These are phyloP conservation scores for Davidsoniella eucalypti DNA, from an alignment of 2,329 filamentous ascomycete genomes.

Conservation along the genomic window DNA sequence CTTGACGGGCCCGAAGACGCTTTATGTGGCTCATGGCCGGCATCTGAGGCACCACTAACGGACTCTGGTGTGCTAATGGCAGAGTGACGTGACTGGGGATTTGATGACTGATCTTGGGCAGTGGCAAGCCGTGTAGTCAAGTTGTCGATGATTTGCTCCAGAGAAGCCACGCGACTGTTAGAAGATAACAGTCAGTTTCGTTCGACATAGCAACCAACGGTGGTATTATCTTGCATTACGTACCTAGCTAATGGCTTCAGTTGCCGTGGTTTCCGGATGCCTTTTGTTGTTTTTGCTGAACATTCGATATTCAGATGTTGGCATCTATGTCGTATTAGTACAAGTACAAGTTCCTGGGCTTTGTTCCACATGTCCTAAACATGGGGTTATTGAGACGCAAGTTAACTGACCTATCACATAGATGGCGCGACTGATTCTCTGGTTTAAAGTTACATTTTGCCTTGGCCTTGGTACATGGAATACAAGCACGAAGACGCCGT, in stretches of 20 bases:
- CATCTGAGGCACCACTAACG: slow-evolving; percentile 7
- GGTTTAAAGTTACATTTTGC: slow-evolving; percentile 13
- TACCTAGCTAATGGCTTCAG: slow-evolving; percentile 18
- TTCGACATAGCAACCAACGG: neutral
- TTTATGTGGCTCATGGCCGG: slow-evolving; percentile 2
- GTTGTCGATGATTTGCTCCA: slow-evolving; percentile 17
- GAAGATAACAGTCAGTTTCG: neutral
- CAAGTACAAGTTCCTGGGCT: neutral
- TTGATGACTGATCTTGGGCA: slow-evolving; percentile 4
- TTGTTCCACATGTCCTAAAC: too few species aligned
- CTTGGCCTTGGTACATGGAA: slow-evolving; percentile 14
- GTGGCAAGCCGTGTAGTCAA: slow-evolving; percentile 12
- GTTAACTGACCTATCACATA: slow-evolving; percentile 12
- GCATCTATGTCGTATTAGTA: slow-evolving; percentile 14
- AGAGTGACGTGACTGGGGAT: neutral
- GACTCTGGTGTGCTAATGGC: slow-evolving; percentile 11
- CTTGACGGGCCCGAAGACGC: slow-evolving; percentile 7
- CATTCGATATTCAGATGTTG: slow-evolving; percentile 18
- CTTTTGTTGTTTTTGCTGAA: slow-evolving; percentile 17
- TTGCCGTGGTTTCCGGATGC: slow-evolving; percentile 20
- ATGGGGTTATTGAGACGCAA: too few species aligned
- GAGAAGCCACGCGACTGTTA: slow-evolving; percentile 16
- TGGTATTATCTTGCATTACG: neutral
- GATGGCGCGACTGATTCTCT: slow-evolving; percentile 11
- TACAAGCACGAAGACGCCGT: slow-evolving; percentile 14